Conservation (phyloP, 2,329 filamentous ascomycete species). For the Sordariomycetes sp. region DNA sequence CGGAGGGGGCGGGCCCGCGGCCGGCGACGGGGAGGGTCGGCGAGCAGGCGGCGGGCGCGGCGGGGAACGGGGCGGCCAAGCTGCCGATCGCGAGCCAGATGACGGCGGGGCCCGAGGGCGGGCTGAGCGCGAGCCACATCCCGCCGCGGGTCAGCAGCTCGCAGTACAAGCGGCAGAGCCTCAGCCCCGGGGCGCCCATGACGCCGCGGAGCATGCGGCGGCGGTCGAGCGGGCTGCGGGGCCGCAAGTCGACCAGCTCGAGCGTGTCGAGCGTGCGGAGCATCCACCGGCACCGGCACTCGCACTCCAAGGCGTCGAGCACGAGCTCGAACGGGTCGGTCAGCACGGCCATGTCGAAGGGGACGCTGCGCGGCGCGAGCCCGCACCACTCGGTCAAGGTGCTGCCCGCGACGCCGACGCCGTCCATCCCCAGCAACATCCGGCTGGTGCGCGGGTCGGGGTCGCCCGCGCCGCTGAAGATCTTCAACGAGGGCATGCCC, state of each 20-base stretch:
- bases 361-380: slow-evolving; percentile 54
- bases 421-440: slow-evolving; percentile 72
- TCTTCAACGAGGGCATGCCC: slow-evolving; percentile 51
- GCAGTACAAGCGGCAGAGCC: slow-evolving; percentile 59
- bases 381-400: slow-evolving; percentile 89
- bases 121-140: slow-evolving; percentile 23
- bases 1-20: not conserved
- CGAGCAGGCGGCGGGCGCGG: not conserved
- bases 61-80: slow-evolving; percentile 19
- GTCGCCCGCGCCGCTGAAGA: slow-evolving; percentile 35
- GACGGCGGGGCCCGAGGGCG: slow-evolving; percentile 1
- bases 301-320: slow-evolving; percentile 89
- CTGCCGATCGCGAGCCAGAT: slow-evolving; percentile 13
- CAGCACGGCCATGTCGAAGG: slow-evolving; percentile 57
- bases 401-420: slow-evolving; percentile 86
- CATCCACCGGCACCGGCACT: slow-evolving; percentile 76
- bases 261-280: slow-evolving; percentile 89
- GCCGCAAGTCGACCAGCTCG: slow-evolving; percentile 90
- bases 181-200: slow-evolving; percentile 68
- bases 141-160: not conserved
- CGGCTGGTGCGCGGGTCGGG: slow-evolving; percentile 61
- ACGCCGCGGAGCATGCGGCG: slow-evolving; percentile 83
- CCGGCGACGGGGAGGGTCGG: slow-evolving; percentile 20
- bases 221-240: slow-evolving; percentile 75
- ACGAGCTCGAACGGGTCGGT: slow-evolving; percentile 74